Evolutionary conservation across 129 eudicot genomes (phyloP), one percentile per base, ranked within the genome.

Genomic region (Ambrosia trifida): DNA sequence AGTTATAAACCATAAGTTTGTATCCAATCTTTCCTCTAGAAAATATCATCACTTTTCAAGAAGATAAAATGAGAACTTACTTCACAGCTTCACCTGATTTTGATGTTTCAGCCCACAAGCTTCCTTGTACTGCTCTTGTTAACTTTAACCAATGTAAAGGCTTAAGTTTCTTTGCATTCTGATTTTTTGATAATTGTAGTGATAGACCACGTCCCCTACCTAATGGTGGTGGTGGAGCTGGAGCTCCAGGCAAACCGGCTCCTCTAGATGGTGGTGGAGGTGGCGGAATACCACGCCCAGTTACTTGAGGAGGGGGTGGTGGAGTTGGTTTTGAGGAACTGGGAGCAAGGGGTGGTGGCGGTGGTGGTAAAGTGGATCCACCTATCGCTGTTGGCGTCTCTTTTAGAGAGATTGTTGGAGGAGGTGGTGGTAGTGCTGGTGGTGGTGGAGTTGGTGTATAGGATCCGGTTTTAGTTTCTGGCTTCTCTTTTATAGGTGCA

Each of bases 91-190:
- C 96, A 36, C 88, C 96, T 0, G 86, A 68, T 78, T 86, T 89
- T 77, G 88, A 95, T 71, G 96, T 78, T 79, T 94, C 99, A 35
- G 99, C 99, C 99, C 99, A 94, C 58, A 94, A 75, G 87, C 99
- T 94, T 58, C 97, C 99, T 83, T 94, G 97, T 51, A 90, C 78
- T 59, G 87, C 97, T 80, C 97, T 87, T 46, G 93, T 90, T 75
- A 94, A 72, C 80, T 90, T 94, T 80, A 94, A 79, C 99, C 99
- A 94, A 79, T 94, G 99, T 83, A 85, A 90, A 13, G 97, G 97
- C 76, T 90, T 94, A 78, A 94, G 80, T 83, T 84, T 90, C 76
- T 77, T 94, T 30, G 85, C 72, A 41, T 80, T 64, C 72, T 83
- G 88, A 24, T 38, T 70, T 79, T 81, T 88, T 72, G 85, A 85